Evolutionary conservation across 352 stramenopile genomes (phyloP), one percentile per base, ranked within the genome.

Genomic region (Phytophthora ohioensis): DNA sequence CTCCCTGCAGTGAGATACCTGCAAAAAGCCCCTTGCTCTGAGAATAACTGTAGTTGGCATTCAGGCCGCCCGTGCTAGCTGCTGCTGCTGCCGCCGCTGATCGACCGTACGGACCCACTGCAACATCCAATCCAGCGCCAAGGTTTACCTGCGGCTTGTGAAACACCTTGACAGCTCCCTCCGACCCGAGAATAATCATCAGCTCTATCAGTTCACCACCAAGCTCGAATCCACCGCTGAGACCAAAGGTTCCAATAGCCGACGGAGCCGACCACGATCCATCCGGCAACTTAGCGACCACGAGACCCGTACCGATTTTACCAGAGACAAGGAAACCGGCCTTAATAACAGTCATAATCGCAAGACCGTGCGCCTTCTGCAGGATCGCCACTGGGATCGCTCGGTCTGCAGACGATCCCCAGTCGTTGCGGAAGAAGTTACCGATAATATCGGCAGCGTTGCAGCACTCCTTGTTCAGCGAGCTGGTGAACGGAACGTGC

Each of bases 1-100:
- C 86, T 6, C 92, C 92, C 62, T 97, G 91, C 47, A 98, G 75
- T 5, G 88, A 97, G 54, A 97, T 87, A 7, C 94, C 94, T 0
- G 90, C 93, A 73, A 94, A 98, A 10, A 98, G 69, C n/a, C 94
- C 94, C 54, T 97, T 97, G 52, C 84, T 95, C 15, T 97, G 79
- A 52, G 79, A 93, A 69, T 98, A 98, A 38, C 91, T 97, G 76
- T 98, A 98, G 67, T 98, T 98, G 12, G 91, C 65, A 78, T 94
- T 82, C 83, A 91, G 53, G 41, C 88, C 79, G 56, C 71, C 80
- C 17, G 73, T 75, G 58, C 82, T 90, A 9, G 76, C 78, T 7
- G 80, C 85, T 1, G 86, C 93, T 57, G 96, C 92, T 6, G 90
- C 78, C 10, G 78, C 59, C 4, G 82, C 87, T 10, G 84, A 90